A percentile compares a stretch with the other conserved stretches of the same genome.
Evolutionary conservation across 495 filamentous ascomycete genomes (phyloP).

Genomic region (Bacidia gigantensis): DNA sequence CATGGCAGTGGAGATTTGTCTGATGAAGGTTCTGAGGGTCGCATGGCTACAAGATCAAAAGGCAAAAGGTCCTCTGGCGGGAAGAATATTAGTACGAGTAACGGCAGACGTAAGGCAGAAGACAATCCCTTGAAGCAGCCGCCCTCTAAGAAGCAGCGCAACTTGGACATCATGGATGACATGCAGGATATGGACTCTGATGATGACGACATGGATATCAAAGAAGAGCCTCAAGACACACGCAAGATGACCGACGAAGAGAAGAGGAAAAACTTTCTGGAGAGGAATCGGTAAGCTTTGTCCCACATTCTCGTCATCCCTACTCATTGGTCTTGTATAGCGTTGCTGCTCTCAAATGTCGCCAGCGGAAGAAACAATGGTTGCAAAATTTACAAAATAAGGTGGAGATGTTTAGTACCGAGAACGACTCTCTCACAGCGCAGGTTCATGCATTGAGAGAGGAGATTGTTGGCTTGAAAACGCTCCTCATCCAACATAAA

Average conservation of each 20-base stretch:
- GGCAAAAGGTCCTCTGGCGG: conserved; percentile 50
- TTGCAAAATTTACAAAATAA: conserved; percentile 88
- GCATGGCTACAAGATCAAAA: conserved; percentile 48
- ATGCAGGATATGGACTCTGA: conserved; percentile 42
- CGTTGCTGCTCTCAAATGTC: conserved; percentile 91
- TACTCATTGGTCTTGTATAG: conserved; percentile 29
- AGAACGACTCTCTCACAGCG: conserved; percentile 77
- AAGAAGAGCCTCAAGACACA: conserved; percentile 31
- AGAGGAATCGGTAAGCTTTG: conserved; percentile 74
- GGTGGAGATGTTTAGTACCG: conserved; percentile 77
- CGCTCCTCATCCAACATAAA: conserved; percentile 83
- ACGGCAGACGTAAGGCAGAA: conserved; percentile 68
- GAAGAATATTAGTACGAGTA: conserved; percentile 32
- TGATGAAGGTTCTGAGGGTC: conserved; percentile 52
- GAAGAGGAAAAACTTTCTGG: conserved; percentile 95
- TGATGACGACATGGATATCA: conserved; percentile 41
- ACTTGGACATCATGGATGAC: conserved; percentile 33
- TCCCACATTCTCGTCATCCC: neutral
- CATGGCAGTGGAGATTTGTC: conserved; percentile 59
- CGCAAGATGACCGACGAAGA: conserved; percentile 99
- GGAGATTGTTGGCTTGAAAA: conserved; percentile 92
- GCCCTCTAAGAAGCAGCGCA: conserved; percentile 60
- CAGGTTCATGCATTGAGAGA: conserved; percentile 77
- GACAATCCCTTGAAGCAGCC: conserved; percentile 51
- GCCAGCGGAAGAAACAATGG: conserved; percentile 98